Evolutionary conservation across 495 filamentous ascomycete species (phyloP).

Genomic region (Baudoinia panamericana): DNA sequence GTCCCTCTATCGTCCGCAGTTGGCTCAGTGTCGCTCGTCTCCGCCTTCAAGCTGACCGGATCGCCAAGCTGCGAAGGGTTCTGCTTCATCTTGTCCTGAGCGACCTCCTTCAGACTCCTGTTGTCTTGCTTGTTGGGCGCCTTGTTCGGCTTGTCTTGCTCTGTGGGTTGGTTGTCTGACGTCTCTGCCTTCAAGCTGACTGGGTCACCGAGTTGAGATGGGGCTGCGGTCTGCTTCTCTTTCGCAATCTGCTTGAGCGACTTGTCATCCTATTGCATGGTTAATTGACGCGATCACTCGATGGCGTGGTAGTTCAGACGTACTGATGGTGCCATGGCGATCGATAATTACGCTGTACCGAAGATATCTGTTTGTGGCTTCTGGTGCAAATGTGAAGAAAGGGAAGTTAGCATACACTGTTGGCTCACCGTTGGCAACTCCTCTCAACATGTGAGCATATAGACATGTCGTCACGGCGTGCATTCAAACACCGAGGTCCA

Average conservation of each 20-base stretch:
- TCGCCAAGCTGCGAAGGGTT: constrained; percentile 20
- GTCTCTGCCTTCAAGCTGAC: constrained; percentile 21
- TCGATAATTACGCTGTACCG: no score
- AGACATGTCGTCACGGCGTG: no score
- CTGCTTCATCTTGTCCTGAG: constrained; percentile 12
- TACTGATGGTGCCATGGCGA: no score
- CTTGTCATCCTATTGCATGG: constrained; percentile 2
- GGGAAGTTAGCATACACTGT: no score
- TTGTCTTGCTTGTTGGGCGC: background rate
- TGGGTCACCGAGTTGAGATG: constrained; percentile 19
- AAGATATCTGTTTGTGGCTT: no score
- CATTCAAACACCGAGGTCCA: no score
- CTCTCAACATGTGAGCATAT: no score
- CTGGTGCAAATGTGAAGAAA: no score
- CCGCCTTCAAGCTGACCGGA: constrained; percentile 23
- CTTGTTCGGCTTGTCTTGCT: constrained; percentile 15
- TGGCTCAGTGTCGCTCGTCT: constrained; percentile 17
- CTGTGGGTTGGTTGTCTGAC: constrained; percentile 12
- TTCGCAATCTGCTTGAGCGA: constrained; percentile 8
- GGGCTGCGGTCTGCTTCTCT: constrained; percentile 3
- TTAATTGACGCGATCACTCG: no score
- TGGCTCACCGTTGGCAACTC: no score
- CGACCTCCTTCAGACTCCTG: constrained; percentile 10
- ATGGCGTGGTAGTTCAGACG: no score
- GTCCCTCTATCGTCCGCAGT: constrained; percentile 22